Percentiles rank a stretch among this genome's conserved stretches.
Evolutionary conservation across 2,329 filamentous ascomycete species (phyloP).

Genomic region (Penicillium sp.): DNA sequence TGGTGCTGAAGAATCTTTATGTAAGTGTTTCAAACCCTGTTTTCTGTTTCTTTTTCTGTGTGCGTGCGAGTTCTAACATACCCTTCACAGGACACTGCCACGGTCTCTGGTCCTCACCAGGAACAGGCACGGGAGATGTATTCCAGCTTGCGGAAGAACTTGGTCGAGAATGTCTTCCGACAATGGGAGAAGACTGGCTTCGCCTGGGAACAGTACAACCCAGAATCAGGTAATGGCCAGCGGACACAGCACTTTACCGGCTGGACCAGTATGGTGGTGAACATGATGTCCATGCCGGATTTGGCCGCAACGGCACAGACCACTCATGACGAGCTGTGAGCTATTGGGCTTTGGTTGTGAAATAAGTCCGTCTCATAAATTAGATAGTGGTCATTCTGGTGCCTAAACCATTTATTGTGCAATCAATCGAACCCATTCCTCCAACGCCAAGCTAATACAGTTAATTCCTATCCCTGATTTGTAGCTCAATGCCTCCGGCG

Average conservation of each 20-base stretch:
- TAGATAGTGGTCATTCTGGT: constrained; percentile 11
- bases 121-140: constrained; percentile 70
- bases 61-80: constrained; percentile 14
- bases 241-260: constrained; percentile 96
- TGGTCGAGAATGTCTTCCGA: constrained; percentile 83
- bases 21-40: constrained; percentile 52
- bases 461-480: background rate
- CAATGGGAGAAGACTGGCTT: constrained; percentile 90
- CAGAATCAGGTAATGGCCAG: constrained; percentile 88
- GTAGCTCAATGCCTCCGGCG: constrained; percentile 25
- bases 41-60: background rate
- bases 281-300: constrained; percentile 94
- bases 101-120: constrained; percentile 62
- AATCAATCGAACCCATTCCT: constrained; percentile 5
- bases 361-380: constrained; percentile 14
- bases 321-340: constrained; percentile 50
- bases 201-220: constrained; percentile 98
- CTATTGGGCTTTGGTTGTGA: constrained; percentile 14
- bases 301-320: constrained; percentile 37
- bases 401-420: constrained; percentile 1
- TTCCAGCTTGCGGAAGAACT: constrained; percentile 69
- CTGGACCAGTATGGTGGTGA: constrained; percentile 97
- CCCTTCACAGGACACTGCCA: constrained; percentile 59
- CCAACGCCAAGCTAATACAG: constrained; percentile 11
- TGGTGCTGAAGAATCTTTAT: constrained; percentile 72